Percentiles rank a stretch among this genome's conserved stretches.
phyloP scores from a whole-genome alignment of 352 stramenopile genomes.

The Pythium folliculosum region DNA sequence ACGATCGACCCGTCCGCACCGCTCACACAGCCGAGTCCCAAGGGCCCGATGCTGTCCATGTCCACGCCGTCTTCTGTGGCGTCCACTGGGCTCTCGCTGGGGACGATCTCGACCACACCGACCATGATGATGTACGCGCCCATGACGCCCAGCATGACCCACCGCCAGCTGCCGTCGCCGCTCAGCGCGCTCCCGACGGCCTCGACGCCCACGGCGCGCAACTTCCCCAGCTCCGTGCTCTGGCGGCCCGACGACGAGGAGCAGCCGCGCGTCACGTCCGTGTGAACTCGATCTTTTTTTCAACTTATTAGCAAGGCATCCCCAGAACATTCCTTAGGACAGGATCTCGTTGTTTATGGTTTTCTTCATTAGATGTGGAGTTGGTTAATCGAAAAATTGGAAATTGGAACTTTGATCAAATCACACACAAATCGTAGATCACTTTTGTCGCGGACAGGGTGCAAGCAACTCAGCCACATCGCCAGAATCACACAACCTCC shows the following conservation, averaged over 20 bases:
- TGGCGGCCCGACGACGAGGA: conserved; percentile 46
- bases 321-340: neutral
- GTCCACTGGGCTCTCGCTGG: conserved; percentile 26
- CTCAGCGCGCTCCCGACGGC: conserved; percentile 38
- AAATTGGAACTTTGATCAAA: neutral
- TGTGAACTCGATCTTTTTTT: neutral
- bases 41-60: conserved; percentile 15
- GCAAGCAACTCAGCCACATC: too few relatives aligned
- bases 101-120: conserved; percentile 28
- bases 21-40: conserved; percentile 18
- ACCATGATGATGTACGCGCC: conserved; percentile 36
- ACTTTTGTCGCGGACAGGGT: too few relatives aligned
- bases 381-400: neutral
- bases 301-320: neutral
- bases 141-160: conserved; percentile 33
- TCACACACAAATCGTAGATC: too few relatives aligned
- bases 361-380: neutral
- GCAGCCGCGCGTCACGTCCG: conserved; percentile 4
- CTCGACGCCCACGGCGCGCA: conserved; percentile 23
- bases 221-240: conserved; percentile 56
- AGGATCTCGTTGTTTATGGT: neutral
- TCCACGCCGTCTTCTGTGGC: conserved; percentile 11
- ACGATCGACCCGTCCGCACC: conserved; percentile 21
- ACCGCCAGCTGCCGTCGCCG: conserved; percentile 45
- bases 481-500: too few relatives aligned